These are phyloP conservation scores for Fagus crenata DNA, from an alignment of 306 rosid genomes.

Conservation along the genomic window DNA sequence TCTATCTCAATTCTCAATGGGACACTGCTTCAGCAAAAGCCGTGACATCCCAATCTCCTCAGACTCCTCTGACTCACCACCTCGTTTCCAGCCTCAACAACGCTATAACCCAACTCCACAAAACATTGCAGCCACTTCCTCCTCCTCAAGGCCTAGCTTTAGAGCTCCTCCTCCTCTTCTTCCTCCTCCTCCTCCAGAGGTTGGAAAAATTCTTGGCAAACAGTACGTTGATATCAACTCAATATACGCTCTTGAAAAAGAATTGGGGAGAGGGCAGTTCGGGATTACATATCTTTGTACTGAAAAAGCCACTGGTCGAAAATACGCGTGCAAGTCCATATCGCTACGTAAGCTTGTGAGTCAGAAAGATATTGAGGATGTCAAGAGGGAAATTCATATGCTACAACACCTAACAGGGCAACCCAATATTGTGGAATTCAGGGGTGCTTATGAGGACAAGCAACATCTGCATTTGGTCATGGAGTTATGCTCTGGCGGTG, in stretches of 20 bases:
- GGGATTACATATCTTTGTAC: constrained; percentile 73
- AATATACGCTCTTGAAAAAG: constrained; percentile 53
- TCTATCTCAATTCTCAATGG: constrained; percentile 41
- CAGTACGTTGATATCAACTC: constrained; percentile 50
- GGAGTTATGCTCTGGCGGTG: constrained; percentile 88
- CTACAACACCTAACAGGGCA: constrained; percentile 82
- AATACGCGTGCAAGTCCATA: constrained; percentile 80
- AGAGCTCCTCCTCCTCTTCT: constrained; percentile 14
- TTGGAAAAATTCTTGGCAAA: constrained; percentile 49
- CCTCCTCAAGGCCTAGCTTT: too few species aligned
- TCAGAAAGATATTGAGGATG: constrained; percentile 49
- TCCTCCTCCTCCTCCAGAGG: constrained; percentile 13
- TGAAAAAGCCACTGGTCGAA: constrained; percentile 49
- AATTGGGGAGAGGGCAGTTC: constrained; percentile 78
- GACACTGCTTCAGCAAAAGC: constrained; percentile 64
- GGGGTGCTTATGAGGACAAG: constrained; percentile 74
- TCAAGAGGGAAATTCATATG: constrained; percentile 62
- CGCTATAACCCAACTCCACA: constrained; percentile 20
- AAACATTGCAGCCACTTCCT: too few species aligned
- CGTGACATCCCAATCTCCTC: constrained; percentile 50
- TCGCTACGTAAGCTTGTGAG: constrained; percentile 41
- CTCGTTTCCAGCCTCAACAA: constrained; percentile 19
- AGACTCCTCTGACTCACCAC: constrained; percentile 43
- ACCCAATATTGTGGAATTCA: constrained; percentile 82
- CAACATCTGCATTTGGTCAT: constrained; percentile 59